Conservation (phyloP, 805 yeast species). For the Tetrapisispora iriomotensis region DNA sequence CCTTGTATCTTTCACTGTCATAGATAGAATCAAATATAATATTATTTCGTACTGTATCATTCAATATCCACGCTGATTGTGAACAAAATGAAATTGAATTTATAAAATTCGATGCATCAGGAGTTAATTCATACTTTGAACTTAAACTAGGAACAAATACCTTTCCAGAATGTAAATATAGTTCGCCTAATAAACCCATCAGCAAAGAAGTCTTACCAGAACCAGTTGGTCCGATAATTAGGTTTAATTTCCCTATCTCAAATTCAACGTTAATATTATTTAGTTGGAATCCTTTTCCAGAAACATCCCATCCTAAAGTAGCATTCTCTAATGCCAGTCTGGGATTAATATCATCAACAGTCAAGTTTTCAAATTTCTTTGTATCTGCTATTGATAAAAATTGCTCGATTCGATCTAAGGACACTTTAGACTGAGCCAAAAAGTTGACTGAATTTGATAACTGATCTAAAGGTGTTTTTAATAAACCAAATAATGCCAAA, state of each 20-base stretch:
- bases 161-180: constrained; percentile 61
- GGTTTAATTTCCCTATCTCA: constrained; percentile 65
- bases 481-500: constrained; percentile 70
- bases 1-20: constrained; percentile 63
- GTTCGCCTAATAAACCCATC: constrained; percentile 88
- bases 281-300: constrained; percentile 57
- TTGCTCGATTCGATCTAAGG: constrained; percentile 75
- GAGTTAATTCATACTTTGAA: constrained; percentile 60
- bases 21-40: constrained; percentile 68
- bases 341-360: constrained; percentile 34
- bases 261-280: constrained; percentile 65
- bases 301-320: constrained; percentile 64
- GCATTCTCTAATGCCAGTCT: constrained; percentile 75
- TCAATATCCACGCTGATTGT: constrained; percentile 91
- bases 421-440: constrained; percentile 84
- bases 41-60: constrained; percentile 79
- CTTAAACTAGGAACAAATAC: constrained; percentile 71
- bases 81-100: constrained; percentile 95
- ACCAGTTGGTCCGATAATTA: constrained; percentile 89
- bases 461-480: constrained; percentile 83
- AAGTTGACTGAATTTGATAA: constrained; percentile 80
- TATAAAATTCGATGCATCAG: constrained; percentile 77
- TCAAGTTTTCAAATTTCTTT: constrained; percentile 73
- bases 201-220: constrained; percentile 87
- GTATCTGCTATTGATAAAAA: constrained; percentile 80